Evolutionary conservation across 306 rosid genomes (phyloP), one percentile per base, ranked within the genome.

Genomic region (Fagus crenata): DNA sequence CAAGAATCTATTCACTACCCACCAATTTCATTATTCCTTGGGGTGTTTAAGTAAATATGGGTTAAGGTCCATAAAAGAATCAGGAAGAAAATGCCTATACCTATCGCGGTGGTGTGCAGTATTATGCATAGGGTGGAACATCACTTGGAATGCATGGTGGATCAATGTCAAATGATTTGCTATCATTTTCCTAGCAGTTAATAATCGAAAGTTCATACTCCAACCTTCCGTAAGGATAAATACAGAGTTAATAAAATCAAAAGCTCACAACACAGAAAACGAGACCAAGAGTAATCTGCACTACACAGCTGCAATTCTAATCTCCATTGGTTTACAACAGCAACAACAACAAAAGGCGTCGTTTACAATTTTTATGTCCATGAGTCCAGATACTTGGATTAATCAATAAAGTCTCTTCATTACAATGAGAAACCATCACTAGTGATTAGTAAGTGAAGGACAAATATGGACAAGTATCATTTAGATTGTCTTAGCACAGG

Each of bases 361-460:
- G 12, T 70, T 49, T 72, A 7, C 84, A 72, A 73, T 49, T 79
- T 69, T 73, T 78, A 75, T 67, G 75, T 80, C 80, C 85, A 65
- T 58, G 9, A 76, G 73, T 67, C 75, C 83, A 71, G 39, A 51
- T 69, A 76, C 51, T 77, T 78, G 93, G 84, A 86, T 79, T 82
- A 77, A 77, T 58, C 74, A 69, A 79, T 81, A 77, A 72, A 65
- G 53, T 63, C 81, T 84, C 82, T 82, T 65, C 84, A 88, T 81
- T 81, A 86, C 83, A 83, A 80, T 51, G 79, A 79, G 43, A 80
- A 51, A 78, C 75, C 78, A 33, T 79, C 72, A 78, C 71, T 77
- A 69, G 49, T 81, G 76, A 75, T 67, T 33, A 33, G 49, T 18
- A 85, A 46, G 69, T 55, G 63, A 81, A 58, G 85, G 85, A 77